Evolutionary conservation across 805 yeast species (phyloP), one percentile per base, ranked within the genome.

Genomic region (Saccharomycodes ludwigii): DNA sequence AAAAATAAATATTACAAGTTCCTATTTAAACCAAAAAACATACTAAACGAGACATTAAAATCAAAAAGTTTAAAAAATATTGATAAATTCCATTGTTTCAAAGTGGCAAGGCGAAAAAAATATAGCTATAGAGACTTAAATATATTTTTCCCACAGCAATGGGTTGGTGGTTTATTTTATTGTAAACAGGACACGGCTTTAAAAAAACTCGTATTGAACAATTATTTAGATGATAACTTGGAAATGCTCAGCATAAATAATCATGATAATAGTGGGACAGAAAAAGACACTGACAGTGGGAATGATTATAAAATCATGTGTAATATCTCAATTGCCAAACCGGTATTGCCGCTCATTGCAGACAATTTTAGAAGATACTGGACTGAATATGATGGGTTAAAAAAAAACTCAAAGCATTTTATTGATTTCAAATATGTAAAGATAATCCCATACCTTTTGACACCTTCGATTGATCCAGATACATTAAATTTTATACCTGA

Each of bases 121-220:
- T 75, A 68, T 42, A 68, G 71, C 0, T 48, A 47, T 9, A 55
- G 72, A 30, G 50, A 61, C 18, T 31, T 63, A 8, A 60, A 67
- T 2, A 44, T 72, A 5, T 73, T 61, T 43, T 54, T 69, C 11
- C 82, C 84, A 0, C 56, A 63, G 13, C 64, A 73, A 1, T 68
- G 70, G 54, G 68, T 79, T 2, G 88, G 86, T 5, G 84, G 74
- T 0, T 41, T 78, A 2, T 79, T 65, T 48, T 62, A 63, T 33
- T 73, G 80, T 42, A 52, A 62, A 9, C 35, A 66, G 1, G 43
- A 62, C 2, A 35, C 44, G 13, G 51, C 44, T 2, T 40, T 40
- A 4, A 61, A 57, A 34, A 21, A 14, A 27, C 37, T 30, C 18
- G 52, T 42, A 31, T 44, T 48, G 35, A 38, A 32, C 18, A 37